Evolutionary conservation across 73 alveolate genomes (phyloP).

Genomic region (Symbiodinium pilosum): DNA sequence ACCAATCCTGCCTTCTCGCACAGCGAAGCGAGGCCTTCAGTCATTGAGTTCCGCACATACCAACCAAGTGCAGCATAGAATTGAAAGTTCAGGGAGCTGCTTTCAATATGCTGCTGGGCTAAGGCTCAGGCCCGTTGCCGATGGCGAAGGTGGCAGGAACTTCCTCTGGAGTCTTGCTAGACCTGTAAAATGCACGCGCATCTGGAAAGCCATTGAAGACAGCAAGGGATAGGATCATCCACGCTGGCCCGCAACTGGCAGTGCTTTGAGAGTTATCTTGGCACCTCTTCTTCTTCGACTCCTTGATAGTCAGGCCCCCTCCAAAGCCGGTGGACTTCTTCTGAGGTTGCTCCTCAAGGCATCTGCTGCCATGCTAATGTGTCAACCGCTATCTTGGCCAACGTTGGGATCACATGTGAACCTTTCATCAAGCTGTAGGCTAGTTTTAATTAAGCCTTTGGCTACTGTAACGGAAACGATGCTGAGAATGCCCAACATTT

Average conservation of each 20-base stretch:
- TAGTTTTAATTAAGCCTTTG: no score
- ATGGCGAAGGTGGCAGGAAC: background rate
- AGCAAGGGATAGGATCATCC: no score
- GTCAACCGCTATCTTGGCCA: background rate
- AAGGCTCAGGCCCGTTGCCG: background rate
- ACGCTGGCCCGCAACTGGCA: no score
- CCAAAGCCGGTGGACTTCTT: conserved; percentile 13
- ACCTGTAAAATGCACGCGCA: background rate
- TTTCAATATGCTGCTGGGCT: background rate
- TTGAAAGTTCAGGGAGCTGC: background rate
- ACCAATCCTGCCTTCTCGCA: background rate
- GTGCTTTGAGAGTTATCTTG: background rate
- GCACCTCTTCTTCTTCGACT: conserved; percentile 1
- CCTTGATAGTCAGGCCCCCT: background rate
- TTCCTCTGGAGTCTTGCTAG: background rate
- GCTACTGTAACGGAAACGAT: no score
- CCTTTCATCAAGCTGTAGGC: no score
- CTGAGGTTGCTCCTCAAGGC: background rate
- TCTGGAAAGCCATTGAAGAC: no score
- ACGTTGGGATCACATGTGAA: background rate
- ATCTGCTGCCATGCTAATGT: background rate
- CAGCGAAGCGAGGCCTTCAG: background rate
- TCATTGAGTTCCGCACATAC: no score
- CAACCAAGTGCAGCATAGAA: background rate
- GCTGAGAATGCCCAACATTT: no score